Percentiles rank a stretch among this genome's conserved stretches.
Conservation (phyloP, 176 grass and related monocot species). For the Ananas comosus region DNA sequence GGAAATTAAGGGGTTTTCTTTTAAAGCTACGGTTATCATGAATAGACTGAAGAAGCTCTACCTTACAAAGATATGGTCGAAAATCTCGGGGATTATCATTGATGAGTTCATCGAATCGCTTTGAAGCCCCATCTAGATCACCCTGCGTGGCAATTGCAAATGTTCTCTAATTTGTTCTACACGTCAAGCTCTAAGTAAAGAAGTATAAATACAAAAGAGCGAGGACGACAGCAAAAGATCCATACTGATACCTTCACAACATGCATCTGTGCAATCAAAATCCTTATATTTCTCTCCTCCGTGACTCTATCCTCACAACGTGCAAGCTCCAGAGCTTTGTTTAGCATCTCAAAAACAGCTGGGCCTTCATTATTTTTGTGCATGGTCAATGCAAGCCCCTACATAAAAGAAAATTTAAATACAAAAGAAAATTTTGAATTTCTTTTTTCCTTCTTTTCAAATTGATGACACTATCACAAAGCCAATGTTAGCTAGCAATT, state of each 20-base stretch:
- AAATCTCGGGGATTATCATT: slow-evolving; percentile 80
- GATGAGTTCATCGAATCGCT: slow-evolving; percentile 61
- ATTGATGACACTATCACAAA: not conserved
- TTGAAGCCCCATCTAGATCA: slow-evolving; percentile 52
- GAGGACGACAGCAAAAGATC: not conserved
- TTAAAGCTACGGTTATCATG: not conserved
- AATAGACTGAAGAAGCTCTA: slow-evolving; percentile 6
- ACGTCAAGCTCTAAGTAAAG: not conserved
- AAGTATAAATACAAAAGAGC: not conserved
- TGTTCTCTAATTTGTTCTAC: slow-evolving; percentile 1
- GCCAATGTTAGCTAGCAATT: not conserved
- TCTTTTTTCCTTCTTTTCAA: not conserved
- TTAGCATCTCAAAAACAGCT: slow-evolving; percentile 60
- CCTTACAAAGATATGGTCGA: slow-evolving; percentile 81
- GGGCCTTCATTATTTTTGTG: slow-evolving; percentile 49
- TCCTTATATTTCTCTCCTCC: slow-evolving; percentile 67
- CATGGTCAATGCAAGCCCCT: slow-evolving; percentile 82
- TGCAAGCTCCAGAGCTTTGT: slow-evolving; percentile 77
- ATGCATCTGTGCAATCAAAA: slow-evolving; percentile 90
- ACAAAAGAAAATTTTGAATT: not conserved
- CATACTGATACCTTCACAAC: slow-evolving; percentile 45
- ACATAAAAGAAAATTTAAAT: slow-evolving; percentile 12
- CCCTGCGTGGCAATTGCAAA: slow-evolving; percentile 29
- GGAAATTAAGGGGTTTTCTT: too few relatives aligned
- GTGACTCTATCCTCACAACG: slow-evolving; percentile 53